Evolutionary conservation across 352 stramenopile genomes (phyloP).

Genomic region (Phytophthora kernoviae): DNA sequence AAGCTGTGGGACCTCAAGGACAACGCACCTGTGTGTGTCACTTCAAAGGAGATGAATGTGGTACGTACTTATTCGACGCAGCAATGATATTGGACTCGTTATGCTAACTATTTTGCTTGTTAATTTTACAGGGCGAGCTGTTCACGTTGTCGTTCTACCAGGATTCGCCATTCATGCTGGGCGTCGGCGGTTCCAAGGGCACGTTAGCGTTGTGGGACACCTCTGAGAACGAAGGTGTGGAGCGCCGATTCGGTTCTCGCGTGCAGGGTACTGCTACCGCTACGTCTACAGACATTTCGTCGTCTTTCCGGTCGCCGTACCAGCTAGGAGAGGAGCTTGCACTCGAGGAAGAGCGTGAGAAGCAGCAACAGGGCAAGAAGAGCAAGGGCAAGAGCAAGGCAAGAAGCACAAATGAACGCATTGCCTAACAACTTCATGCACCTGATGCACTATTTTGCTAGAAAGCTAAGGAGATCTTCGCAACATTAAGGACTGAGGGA

Average conservation of each 20-base stretch:
- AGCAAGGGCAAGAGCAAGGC: slow-evolving; percentile 36
- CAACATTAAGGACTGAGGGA: slow-evolving; percentile 8
- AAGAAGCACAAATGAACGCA: slow-evolving; percentile 32
- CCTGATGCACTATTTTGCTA: background rate
- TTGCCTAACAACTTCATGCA: background rate
- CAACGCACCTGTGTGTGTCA: slow-evolving; percentile 77
- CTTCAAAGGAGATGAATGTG: slow-evolving; percentile 93
- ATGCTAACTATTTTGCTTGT: slow-evolving; percentile 16
- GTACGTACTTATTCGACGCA: slow-evolving; percentile 49
- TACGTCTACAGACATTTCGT: slow-evolving; percentile 55
- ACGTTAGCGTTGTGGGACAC: slow-evolving; percentile 91
- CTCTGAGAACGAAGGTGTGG: slow-evolving; percentile 83
- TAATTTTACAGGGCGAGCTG: slow-evolving; percentile 72
- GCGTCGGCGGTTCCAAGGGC: slow-evolving; percentile 88
- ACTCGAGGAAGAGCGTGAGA: slow-evolving; percentile 69
- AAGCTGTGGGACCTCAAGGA: slow-evolving; percentile 96
- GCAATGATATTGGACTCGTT: slow-evolving; percentile 1
- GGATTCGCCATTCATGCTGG: slow-evolving; percentile 90
- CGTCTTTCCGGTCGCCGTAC: slow-evolving; percentile 76
- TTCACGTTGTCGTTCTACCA: slow-evolving; percentile 92
- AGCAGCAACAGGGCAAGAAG: slow-evolving; percentile 43
- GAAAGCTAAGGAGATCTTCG: slow-evolving; percentile 8
- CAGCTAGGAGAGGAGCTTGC: slow-evolving; percentile 83
- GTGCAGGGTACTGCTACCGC: slow-evolving; percentile 41
- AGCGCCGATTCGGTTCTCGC: slow-evolving; percentile 83